A percentile compares a stretch with the other conserved stretches of the same genome.
phyloP scores from a whole-genome alignment of 2,329 filamentous ascomycete genomes.

The Fusarium longipes region DNA sequence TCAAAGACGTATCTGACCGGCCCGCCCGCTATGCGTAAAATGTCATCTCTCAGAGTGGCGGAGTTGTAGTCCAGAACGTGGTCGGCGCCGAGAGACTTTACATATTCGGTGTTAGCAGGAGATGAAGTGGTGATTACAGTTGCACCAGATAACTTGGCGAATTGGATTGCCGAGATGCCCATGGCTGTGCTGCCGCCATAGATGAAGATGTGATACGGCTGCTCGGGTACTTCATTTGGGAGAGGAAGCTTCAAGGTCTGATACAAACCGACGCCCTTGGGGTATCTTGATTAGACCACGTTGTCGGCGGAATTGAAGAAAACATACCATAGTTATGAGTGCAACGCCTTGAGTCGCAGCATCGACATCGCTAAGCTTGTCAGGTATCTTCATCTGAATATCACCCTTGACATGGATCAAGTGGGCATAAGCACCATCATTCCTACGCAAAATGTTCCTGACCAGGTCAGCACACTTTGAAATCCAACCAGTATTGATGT shows the following conservation, averaged over 20 bases:
- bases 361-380: slow-evolving; percentile 53
- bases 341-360: slow-evolving; percentile 59
- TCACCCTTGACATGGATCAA: slow-evolving; percentile 54
- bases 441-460: background rate
- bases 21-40: slow-evolving; percentile 34
- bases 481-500: too few relatives aligned
- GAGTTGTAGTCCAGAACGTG: slow-evolving; percentile 58
- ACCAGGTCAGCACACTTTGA: too few relatives aligned
- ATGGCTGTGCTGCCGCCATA: slow-evolving; percentile 65
- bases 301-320: too few relatives aligned
- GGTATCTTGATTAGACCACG: too few relatives aligned
- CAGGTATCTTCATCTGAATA: slow-evolving; percentile 57
- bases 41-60: slow-evolving; percentile 33
- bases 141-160: slow-evolving; percentile 52
- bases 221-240: slow-evolving; percentile 54
- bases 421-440: slow-evolving; percentile 55
- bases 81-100: slow-evolving; percentile 56
- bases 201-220: slow-evolving; percentile 54
- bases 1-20: slow-evolving; percentile 17
- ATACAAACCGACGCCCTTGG: slow-evolving; percentile 58
- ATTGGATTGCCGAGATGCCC: slow-evolving; percentile 61
- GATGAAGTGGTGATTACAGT: slow-evolving; percentile 53
- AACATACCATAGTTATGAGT: slow-evolving; percentile 49
- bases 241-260: slow-evolving; percentile 57
- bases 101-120: slow-evolving; percentile 48